phyloP scores from a whole-genome alignment of 2,329 filamentous ascomycete genomes.

The Sarocladiaceae sp. region DNA sequence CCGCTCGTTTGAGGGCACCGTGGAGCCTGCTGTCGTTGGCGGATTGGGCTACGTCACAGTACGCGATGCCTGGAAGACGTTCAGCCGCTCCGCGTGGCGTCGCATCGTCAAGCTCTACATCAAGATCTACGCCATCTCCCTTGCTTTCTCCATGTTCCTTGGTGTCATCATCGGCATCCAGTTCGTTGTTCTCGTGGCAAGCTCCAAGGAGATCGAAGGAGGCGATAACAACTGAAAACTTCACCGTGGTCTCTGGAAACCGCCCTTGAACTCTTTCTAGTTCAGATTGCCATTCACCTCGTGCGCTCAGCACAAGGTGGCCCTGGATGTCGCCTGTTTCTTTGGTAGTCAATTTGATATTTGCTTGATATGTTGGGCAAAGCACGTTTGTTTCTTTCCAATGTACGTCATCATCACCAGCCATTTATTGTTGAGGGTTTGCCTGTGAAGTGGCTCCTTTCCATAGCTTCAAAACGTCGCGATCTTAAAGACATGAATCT shows the following conservation, averaged over 20 bases:
- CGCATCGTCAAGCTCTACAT: slow-evolving; percentile 68
- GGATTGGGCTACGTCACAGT: slow-evolving; percentile 66
- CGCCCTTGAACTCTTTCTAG: not conserved
- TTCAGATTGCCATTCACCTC: slow-evolving; percentile 1
- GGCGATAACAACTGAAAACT: slow-evolving; percentile 5
- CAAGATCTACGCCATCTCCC: slow-evolving; percentile 55
- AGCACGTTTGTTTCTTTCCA: too few relatives aligned
- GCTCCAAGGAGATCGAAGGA: slow-evolving; percentile 17
- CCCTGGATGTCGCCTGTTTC: too few relatives aligned
- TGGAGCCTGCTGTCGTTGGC: slow-evolving; percentile 67
- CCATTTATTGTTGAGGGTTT: too few relatives aligned
- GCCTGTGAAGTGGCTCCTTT: too few relatives aligned
- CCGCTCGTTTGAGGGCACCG: slow-evolving; percentile 72
- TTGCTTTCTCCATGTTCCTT: slow-evolving; percentile 41
- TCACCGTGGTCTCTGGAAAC: not conserved
- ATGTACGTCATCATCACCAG: too few relatives aligned
- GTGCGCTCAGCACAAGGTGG: too few relatives aligned
- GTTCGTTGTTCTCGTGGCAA: slow-evolving; percentile 33
- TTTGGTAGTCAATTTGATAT: too few relatives aligned
- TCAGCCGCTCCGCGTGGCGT: slow-evolving; percentile 64
- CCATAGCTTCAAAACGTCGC: too few relatives aligned
- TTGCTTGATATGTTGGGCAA: too few relatives aligned
- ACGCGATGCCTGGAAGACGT: slow-evolving; percentile 71
- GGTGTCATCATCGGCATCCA: slow-evolving; percentile 47
- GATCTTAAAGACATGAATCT: too few relatives aligned